These are phyloP conservation scores for Comarum palustre DNA, from an alignment of 306 rosid species.

Conservation along the genomic window DNA sequence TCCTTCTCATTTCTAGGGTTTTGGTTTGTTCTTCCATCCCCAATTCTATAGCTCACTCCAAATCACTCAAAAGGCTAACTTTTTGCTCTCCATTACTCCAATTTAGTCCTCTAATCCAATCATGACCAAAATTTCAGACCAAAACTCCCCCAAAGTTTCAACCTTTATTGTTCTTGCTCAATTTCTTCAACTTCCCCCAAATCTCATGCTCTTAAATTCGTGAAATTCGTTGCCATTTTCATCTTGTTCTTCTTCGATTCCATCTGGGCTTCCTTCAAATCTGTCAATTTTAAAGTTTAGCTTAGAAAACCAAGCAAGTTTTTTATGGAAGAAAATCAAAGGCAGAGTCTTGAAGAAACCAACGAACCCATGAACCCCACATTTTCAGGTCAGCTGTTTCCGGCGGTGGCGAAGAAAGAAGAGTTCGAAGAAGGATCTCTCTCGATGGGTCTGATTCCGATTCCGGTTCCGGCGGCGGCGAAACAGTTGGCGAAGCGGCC, in stretches of 20 bases:
- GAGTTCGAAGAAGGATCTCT: constrained; percentile 42
- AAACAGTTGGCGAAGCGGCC: constrained; percentile 22
- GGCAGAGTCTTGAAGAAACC: constrained; percentile 17
- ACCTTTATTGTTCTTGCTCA: constrained; percentile 18
- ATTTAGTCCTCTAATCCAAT: constrained; percentile 37
- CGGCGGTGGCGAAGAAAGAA: constrained; percentile 43
- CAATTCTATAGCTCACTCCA: background rate
- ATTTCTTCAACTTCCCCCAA: background rate
- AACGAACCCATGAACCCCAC: background rate
- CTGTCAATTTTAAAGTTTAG: background rate
- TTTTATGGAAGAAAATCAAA: constrained; percentile 33
- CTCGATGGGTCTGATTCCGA: constrained; percentile 30
- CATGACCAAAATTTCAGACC: constrained; percentile 34
- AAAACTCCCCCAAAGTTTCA: constrained; percentile 30
- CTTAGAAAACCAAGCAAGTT: background rate
- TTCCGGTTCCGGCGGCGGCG: constrained; percentile 29
- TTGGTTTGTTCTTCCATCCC: constrained; percentile 56
- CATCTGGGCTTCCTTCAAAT: constrained; percentile 17
- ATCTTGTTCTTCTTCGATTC: constrained; percentile 8
- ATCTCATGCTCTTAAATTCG: background rate
- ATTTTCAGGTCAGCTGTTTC: constrained; percentile 6
- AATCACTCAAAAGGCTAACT: background rate
- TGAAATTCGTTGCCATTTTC: constrained; percentile 13
- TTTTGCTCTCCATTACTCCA: constrained; percentile 14
- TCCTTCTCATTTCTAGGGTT: constrained; percentile 50